Conservation (phyloP, 306 rosid genomes). For the Ceratonia siliqua region DNA sequence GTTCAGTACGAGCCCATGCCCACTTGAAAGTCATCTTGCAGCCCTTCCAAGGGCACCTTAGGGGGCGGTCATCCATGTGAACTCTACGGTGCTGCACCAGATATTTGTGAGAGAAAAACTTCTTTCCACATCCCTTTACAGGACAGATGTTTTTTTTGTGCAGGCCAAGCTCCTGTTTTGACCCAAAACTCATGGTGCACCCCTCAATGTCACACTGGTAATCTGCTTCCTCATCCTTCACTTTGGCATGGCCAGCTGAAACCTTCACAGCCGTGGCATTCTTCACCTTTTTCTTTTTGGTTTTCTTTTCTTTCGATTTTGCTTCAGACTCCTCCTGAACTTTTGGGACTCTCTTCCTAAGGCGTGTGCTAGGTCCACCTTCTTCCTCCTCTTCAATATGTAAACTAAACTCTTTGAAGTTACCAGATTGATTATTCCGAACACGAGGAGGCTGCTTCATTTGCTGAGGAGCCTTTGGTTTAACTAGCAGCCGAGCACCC, state of each 20-base stretch:
- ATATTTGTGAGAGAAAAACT: slow-evolving; percentile 72
- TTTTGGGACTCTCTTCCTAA: slow-evolving; percentile 53
- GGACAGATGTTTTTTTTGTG: slow-evolving; percentile 69
- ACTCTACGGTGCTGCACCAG: slow-evolving; percentile 73
- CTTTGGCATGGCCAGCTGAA: slow-evolving; percentile 37
- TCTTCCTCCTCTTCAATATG: slow-evolving; percentile 44
- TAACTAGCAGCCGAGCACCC: slow-evolving; percentile 30
- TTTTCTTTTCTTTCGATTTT: slow-evolving; percentile 48
- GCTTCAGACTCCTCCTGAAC: slow-evolving; percentile 30
- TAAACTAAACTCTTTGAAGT: slow-evolving; percentile 20
- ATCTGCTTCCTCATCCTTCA: slow-evolving; percentile 46
- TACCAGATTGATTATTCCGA: slow-evolving; percentile 37
- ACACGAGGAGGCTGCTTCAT: slow-evolving; percentile 39
- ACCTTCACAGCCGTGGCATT: slow-evolving; percentile 40
- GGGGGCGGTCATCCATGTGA: slow-evolving; percentile 76
- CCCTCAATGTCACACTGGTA: slow-evolving; percentile 63
- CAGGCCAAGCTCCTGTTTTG: slow-evolving; percentile 51
- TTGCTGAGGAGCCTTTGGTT: slow-evolving; percentile 36
- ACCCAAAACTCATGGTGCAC: slow-evolving; percentile 59
- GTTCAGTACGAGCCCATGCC: slow-evolving; percentile 81
- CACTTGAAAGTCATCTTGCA: slow-evolving; percentile 82
- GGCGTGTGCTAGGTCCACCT: slow-evolving; percentile 66
- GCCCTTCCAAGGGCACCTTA: slow-evolving; percentile 75
- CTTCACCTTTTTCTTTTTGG: slow-evolving; percentile 50
- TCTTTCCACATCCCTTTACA: slow-evolving; percentile 68